phyloP scores from a whole-genome alignment of 345 rosid species.

The Salix suchowensis region DNA sequence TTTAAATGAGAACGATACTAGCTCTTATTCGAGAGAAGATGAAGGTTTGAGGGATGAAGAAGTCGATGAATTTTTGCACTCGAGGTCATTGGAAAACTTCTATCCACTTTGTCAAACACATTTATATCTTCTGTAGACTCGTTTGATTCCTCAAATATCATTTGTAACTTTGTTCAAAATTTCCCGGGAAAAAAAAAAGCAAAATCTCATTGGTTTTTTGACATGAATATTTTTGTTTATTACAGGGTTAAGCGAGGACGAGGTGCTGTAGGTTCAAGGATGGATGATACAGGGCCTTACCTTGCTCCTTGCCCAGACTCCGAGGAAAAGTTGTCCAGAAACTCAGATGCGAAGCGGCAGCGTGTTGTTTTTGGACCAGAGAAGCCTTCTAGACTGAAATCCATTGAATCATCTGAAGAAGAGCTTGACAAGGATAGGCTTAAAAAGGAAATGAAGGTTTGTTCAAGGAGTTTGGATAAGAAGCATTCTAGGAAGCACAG shows the following conservation, averaged over 20 bases:
- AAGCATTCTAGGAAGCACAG: slow-evolving; percentile 47
- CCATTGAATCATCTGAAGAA: slow-evolving; percentile 34
- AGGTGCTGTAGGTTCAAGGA: slow-evolving; percentile 86
- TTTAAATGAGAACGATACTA: slow-evolving; percentile 20
- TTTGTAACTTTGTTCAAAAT: not conserved
- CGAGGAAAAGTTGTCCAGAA: slow-evolving; percentile 24
- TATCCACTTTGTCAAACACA: not conserved
- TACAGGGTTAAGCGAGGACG: slow-evolving; percentile 77
- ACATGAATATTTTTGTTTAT: slow-evolving; percentile 7
- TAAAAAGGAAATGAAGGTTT: slow-evolving; percentile 35
- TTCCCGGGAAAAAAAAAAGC: not conserved
- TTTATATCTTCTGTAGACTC: not conserved
- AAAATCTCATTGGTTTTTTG: not conserved
- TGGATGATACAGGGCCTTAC: slow-evolving; percentile 92
- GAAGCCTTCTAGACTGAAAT: slow-evolving; percentile 36
- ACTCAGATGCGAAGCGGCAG: slow-evolving; percentile 19
- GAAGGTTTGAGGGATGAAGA: slow-evolving; percentile 71
- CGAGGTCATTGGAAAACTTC: slow-evolving; percentile 44
- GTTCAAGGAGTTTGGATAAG: slow-evolving; percentile 32
- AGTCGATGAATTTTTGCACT: slow-evolving; percentile 64
- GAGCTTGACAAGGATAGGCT: slow-evolving; percentile 24
- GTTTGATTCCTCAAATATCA: not conserved
- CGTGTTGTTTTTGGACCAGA: slow-evolving; percentile 45
- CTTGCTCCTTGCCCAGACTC: slow-evolving; percentile 35
- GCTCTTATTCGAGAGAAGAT: slow-evolving; percentile 32